Conservation (phyloP, 164 flowering plant species). For the Aristolochia fimbriata region DNA sequence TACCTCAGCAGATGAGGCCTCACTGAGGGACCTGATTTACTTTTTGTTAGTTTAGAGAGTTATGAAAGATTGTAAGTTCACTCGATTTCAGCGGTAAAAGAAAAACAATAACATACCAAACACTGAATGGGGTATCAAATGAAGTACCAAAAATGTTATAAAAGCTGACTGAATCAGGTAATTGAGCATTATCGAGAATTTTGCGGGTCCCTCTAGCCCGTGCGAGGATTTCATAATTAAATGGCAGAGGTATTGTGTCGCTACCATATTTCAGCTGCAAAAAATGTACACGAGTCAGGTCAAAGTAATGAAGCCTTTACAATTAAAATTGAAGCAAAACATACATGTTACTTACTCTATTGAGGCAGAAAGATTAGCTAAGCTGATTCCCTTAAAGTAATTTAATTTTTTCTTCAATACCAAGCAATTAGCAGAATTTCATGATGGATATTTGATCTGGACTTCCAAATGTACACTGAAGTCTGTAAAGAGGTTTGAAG, state of each 20-base stretch:
- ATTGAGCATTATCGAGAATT: conserved; percentile 43
- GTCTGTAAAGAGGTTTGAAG: no score
- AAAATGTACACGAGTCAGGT: background rate
- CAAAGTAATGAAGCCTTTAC: background rate
- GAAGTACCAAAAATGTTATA: conserved; percentile 80
- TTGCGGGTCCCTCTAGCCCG: conserved; percentile 81
- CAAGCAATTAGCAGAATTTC: no score
- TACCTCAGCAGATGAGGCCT: no score
- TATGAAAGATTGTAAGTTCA: background rate
- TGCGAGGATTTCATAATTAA: conserved; percentile 49
- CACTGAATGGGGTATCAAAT: conserved; percentile 76
- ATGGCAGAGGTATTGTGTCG: conserved; percentile 55
- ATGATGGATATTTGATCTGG: no score
- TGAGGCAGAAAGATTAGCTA: no score
- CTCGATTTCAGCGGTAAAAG: background rate
- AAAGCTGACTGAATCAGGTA: conserved; percentile 62
- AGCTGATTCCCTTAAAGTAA: no score
- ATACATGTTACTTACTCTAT: no score
- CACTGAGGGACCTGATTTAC: no score
- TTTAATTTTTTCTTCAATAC: no score
- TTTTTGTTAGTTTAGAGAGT: no score
- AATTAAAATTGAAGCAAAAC: background rate
- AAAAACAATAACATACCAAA: conserved; percentile 45
- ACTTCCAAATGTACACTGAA: no score
- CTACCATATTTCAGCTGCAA: conserved; percentile 57